Evolutionary conservation across 139 green algal genomes (phyloP).

Genomic region (Asterochloris sp.): DNA sequence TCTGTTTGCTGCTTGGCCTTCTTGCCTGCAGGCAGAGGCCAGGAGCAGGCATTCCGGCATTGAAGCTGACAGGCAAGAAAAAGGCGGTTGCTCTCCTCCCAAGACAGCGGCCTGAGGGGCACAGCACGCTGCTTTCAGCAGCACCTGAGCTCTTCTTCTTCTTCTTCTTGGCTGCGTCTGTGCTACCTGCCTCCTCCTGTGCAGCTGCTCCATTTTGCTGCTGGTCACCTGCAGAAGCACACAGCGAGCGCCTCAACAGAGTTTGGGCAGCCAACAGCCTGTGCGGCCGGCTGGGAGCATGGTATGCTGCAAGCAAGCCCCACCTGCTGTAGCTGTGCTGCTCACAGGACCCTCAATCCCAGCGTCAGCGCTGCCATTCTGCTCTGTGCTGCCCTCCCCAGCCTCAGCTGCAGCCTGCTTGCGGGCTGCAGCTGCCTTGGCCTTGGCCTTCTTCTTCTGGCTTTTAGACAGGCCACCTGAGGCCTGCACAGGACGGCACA

Average conservation of each 20-base stretch:
- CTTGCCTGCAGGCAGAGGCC: conserved; percentile 2
- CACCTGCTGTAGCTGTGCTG: too few species aligned
- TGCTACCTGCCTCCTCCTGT: conserved; percentile 41
- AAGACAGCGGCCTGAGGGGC: too few species aligned
- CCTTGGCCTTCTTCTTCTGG: conserved; percentile 57
- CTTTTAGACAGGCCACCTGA: conserved; percentile 41
- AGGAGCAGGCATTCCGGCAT: background rate
- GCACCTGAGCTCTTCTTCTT: conserved; percentile 27
- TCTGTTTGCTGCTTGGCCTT: conserved; percentile 75
- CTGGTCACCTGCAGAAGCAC: conserved; percentile 16
- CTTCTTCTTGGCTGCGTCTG: conserved; percentile 25
- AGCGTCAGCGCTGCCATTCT: background rate
- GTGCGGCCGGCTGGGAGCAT: background rate
- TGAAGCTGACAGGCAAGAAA: background rate
- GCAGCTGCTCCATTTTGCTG: conserved; percentile 22
- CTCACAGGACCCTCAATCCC: background rate
- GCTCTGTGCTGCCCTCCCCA: background rate
- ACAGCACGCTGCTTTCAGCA: background rate
- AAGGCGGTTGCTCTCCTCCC: background rate
- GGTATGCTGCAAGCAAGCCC: background rate
- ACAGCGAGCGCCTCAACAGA: background rate
- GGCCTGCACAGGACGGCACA: background rate
- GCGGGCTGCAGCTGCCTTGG: conserved; percentile 42
- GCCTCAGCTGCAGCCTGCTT: conserved; percentile 19
- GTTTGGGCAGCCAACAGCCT: background rate